Base-by-base conservation (phyloP, 2,329 filamentous ascomycete genomes). In the Cordyceps fumosorosea region DNA sequence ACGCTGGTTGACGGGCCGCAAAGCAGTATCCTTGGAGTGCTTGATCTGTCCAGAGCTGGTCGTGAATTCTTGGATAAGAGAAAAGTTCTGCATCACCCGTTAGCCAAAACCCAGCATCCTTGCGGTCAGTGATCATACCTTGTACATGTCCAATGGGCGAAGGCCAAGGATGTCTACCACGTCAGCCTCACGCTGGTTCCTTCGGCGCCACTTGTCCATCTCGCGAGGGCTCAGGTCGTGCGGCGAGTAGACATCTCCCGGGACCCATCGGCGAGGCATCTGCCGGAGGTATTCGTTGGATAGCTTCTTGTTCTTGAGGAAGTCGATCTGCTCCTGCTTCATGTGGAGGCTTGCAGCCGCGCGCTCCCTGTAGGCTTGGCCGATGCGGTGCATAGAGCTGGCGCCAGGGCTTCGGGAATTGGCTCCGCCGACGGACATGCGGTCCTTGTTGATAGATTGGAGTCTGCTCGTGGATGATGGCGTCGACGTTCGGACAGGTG, bases 1-100 rank as follows among this genome's bases (percentile, higher is more conserved):
- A 67, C 95, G 84, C 80, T 99, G 95, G 80, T 98, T 98, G 67
- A 90, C 89, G 3, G 90, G 89, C 62, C 91, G 84, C 64, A 99
- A 80, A 16, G 91, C 91, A 0, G 93, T 98, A 26, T 87, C 80
- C 6, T 75, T 81, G n/a, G 84, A 81, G 73, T 89, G 86, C 77
- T 86, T 89, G 74, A 99, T 97, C 64, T 92, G 86, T 56, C 93
- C 95, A 78, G 91, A 90, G 12, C 87, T 77, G 0, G 90, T 91
- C 70, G 95, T 89, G 74, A 89, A 97, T 74, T 97, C 92, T 37
- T 89, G 89, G 76, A 98, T 89, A 64, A 99, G 85, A 44, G 90
- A 86, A 74, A 96, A 96, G 77, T 99, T 99, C 92, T 96, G 69
- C 22, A 56, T 65, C n/a, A 37, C 16, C 2, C 16, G 3, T 65